Percentiles rank a stretch among this genome's conserved stretches.
Evolutionary conservation across 2,329 filamentous ascomycete species (phyloP).

Genomic region (Colletotrichum sp.): DNA sequence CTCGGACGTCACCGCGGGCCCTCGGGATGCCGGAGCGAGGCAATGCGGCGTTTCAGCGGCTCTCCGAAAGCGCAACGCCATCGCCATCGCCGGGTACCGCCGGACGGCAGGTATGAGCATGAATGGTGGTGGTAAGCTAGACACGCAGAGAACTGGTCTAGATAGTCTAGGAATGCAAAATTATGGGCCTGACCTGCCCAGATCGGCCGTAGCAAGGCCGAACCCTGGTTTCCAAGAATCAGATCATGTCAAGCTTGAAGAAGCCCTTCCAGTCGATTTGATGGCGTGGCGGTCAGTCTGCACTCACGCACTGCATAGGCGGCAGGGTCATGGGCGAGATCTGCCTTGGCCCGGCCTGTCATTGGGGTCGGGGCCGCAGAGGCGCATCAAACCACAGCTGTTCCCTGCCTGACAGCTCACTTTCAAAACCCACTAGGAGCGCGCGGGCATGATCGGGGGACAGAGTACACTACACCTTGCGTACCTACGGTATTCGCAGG

Average conservation of each 20-base stretch:
- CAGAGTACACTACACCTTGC: background rate
- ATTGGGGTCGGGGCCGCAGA: background rate
- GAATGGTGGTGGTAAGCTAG: background rate
- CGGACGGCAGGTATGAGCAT: background rate
- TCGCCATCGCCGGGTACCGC: background rate
- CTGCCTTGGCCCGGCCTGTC: background rate
- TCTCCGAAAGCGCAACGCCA: background rate
- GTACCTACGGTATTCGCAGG: too few species aligned
- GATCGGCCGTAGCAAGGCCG: constrained; percentile 4
- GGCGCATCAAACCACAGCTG: background rate
- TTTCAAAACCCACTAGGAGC: too few species aligned
- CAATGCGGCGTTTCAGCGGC: background rate
- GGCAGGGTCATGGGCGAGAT: background rate
- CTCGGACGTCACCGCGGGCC: background rate
- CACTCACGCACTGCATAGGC: background rate
- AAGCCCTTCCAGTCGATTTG: background rate
- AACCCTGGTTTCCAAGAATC: background rate
- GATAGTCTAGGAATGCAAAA: background rate
- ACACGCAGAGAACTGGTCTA: background rate
- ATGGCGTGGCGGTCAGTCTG: background rate
- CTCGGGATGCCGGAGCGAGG: background rate
- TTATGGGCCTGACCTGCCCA: background rate
- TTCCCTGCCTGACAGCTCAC: background rate
- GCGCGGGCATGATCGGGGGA: background rate
- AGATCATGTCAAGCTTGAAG: background rate